phyloP scores from a whole-genome alignment of 495 filamentous ascomycete species.

The Achaetomiella virescens region DNA sequence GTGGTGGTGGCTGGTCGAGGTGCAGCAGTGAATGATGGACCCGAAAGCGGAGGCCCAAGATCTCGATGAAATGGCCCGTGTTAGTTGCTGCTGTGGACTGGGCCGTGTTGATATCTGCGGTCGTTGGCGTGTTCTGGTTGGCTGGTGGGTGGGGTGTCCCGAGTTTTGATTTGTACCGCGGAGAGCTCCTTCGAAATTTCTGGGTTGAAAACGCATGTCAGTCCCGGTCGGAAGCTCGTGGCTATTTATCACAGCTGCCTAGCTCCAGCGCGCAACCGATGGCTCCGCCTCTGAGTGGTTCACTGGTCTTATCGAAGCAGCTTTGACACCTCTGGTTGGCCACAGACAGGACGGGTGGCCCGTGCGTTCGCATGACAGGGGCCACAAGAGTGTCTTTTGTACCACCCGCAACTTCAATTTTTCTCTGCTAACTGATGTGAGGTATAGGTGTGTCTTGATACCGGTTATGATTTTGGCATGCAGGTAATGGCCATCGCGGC shows the following conservation, averaged over 20 bases:
- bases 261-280: slow-evolving; percentile 16
- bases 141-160: no score
- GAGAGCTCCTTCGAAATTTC: slow-evolving; percentile 26
- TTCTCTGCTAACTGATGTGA: no score
- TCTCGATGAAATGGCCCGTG: not conserved
- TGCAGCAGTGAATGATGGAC: not conserved
- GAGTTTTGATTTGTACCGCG: slow-evolving; percentile 21
- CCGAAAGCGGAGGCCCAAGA: not conserved
- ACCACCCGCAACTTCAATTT: slow-evolving; percentile 3
- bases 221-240: slow-evolving; percentile 34
- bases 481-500: no score
- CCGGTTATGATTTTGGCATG: no score
- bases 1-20: slow-evolving; percentile 18
- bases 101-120: slow-evolving; percentile 6
- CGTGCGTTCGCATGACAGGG: slow-evolving; percentile 23
- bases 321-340: slow-evolving; percentile 24
- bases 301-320: slow-evolving; percentile 19
- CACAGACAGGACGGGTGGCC: slow-evolving; percentile 14
- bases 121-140: slow-evolving; percentile 17
- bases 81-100: no score
- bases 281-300: slow-evolving; percentile 32
- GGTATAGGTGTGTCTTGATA: no score
- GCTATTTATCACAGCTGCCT: slow-evolving; percentile 36
- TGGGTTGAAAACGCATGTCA: slow-evolving; percentile 34
- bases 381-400: slow-evolving; percentile 17